These are phyloP conservation scores for Elaphomyces granulatus DNA, from an alignment of 495 filamentous ascomycete species.

Conservation along the genomic window DNA sequence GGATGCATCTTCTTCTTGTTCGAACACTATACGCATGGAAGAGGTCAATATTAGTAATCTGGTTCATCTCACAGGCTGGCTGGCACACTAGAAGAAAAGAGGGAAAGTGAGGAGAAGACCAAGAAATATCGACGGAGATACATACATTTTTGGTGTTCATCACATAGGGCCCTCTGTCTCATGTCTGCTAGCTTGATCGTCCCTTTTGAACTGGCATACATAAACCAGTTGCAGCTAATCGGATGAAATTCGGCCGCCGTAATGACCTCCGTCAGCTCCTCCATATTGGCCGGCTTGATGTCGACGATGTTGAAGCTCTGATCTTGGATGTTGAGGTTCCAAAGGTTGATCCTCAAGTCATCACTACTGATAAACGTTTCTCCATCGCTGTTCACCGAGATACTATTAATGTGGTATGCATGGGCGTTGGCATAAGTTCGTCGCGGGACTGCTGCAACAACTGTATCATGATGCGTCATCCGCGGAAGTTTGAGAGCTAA, in stretches of 20 bases:
- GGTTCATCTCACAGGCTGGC: too few relatives aligned
- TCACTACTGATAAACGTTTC: slow-evolving; percentile 99
- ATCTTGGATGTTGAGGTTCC: slow-evolving; percentile 98
- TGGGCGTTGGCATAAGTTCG: slow-evolving; percentile 97
- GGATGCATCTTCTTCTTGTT: slow-evolving; percentile 98
- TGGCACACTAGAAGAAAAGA: neutral
- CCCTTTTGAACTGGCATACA: slow-evolving; percentile 98
- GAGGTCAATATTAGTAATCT: slow-evolving; percentile 4
- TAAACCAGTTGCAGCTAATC: slow-evolving; percentile 97
- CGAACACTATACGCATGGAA: slow-evolving; percentile 56
- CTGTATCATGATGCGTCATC: slow-evolving; percentile 95
- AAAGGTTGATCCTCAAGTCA: slow-evolving; percentile 92
- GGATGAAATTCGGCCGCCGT: slow-evolving; percentile 98
- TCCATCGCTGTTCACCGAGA: slow-evolving; percentile 97
- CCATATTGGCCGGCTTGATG: slow-evolving; percentile 99
- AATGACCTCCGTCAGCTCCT: slow-evolving; percentile 97
- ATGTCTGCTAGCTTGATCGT: slow-evolving; percentile 99
- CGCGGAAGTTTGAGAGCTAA: slow-evolving; percentile 80
- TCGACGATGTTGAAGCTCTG: slow-evolving; percentile 99
- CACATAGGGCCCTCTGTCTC: slow-evolving; percentile 89
- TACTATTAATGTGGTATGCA: slow-evolving; percentile 99
- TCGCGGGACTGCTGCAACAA: slow-evolving; percentile 89
- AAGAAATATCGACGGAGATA: slow-evolving; percentile 9
- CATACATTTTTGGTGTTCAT: slow-evolving; percentile 89
- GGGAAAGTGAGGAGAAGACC: neutral